Evolutionary conservation across 2,329 filamentous ascomycete genomes (phyloP), one percentile per base, ranked within the genome.

Genomic region (Coniosporium tulheliwenetii): DNA sequence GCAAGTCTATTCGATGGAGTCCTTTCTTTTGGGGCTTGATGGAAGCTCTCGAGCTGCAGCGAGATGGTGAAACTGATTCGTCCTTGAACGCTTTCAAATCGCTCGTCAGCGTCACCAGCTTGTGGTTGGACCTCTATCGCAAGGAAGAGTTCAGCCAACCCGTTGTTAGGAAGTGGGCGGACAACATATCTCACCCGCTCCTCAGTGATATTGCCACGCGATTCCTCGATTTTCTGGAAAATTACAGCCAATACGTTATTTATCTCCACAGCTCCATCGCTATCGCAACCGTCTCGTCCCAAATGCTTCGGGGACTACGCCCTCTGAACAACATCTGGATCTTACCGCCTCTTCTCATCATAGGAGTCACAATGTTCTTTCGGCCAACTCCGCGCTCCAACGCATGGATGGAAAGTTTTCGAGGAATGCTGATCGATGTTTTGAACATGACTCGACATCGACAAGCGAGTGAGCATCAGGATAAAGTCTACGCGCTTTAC

Each of bases 371-470:
- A n/a, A 37, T 37, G 36, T 19, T 37, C 16, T 16, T 37, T 10
- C n/a, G 5, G 36, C 36, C 36, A 19, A 15, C 32, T 35, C 32
- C 14, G 14, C 32, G 32, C 12, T 35, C 32, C 8, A n/a, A n/a
- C 12, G 32, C 32, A 15, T 37, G 36, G 36, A 16, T 13, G 12
- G 36, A 15, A n/a, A 37, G 15, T 5, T 16, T 37, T 12, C 36
- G 36, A 12, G 16, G 16, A 12, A 12, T 15, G 16, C 36, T 37
- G 3, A 12, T 26, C 13, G 36, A 26, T 26, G n/a, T 37, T 5
- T 26, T 37, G 36, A 37, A 37, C 36, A 37, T 12, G 10, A 37
- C 10, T 37, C 36, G 36, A 37, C n/a, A 37, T 16, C 36, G 15
- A 15, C 36, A 37, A 14, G 12, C 36, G 10, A 37, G n/a, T 5